Evolutionary conservation across 768 basidiomycete species (phyloP), one percentile per base, ranked within the genome.

Genomic region (Auriscalpium orientale): DNA sequence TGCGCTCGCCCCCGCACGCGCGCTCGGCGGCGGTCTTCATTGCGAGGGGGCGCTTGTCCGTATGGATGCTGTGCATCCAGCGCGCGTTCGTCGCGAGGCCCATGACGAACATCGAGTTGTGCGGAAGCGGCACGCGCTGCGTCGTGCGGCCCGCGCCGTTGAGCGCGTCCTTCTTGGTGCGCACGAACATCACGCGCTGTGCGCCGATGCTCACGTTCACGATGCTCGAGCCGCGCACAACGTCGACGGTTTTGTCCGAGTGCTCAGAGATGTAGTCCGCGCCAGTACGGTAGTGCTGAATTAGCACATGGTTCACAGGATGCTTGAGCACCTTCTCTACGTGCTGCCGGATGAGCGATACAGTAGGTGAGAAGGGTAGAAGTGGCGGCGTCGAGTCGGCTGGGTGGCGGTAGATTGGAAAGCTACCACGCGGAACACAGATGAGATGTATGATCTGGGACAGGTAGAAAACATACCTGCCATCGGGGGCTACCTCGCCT

Each of bases 181-280:
- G 79, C n/a, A 91, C 76, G 0, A 80, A 84, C 88, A 91, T 91
- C 16, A 77, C 72, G 36, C 89, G 80, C 67, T 85, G 82, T 1
- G 89, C 88, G 7, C 89, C 89, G 13, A 91, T 73, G 63, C 85
- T 88, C 58, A 91, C 84, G 57, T 92, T 92, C 57, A 89, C 87
- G 59, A 91, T 85, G 53, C 75, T 82, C 8, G 88, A 87, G 35
- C 82, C 84, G 13, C 76, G 80, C 4, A 85, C 81, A 60, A 92
- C 79, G 66, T 92, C 90, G 61, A 91, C 79, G 6, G 89, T 92
- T 71, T 92, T 92, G 69, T 92, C 89, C 0, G 87, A 87, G 67
- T 92, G 89, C 62, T 91, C 89, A 0, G 89, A 90, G 59, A 91
- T 91, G 69, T 85, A 87, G 68, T 91, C 90, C 33, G 79, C 80